Evolutionary conservation across 2,329 filamentous ascomycete genomes (phyloP).

Genomic region (Leptographium wingfieldii): DNA sequence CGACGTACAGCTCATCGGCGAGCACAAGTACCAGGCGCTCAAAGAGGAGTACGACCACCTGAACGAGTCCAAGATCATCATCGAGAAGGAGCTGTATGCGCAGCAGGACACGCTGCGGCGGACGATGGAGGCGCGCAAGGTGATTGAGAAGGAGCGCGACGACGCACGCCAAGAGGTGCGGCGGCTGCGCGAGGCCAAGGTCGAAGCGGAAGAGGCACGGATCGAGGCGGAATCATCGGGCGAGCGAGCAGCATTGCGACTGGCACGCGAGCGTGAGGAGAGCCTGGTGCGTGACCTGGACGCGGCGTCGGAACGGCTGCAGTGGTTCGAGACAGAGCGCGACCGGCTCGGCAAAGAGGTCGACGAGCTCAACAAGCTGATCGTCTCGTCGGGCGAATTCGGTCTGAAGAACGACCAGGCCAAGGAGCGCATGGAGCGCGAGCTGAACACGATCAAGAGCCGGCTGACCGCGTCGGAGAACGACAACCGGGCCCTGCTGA

Average conservation of each 20-base stretch:
- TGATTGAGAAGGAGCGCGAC: conserved; percentile 77
- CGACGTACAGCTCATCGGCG: conserved; percentile 79
- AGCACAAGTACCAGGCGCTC: conserved; percentile 74
- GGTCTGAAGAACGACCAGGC: conserved; percentile 83
- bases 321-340: conserved; percentile 70
- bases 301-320: conserved; percentile 60
- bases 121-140: conserved; percentile 66
- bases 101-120: conserved; percentile 86
- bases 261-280: conserved; percentile 69
- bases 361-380: conserved; percentile 74
- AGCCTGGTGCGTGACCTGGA: conserved; percentile 71
- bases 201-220: conserved; percentile 74
- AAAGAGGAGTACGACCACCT: conserved; percentile 76
- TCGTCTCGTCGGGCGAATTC: conserved; percentile 80
- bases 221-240: conserved; percentile 69
- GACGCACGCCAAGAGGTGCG: conserved; percentile 80
- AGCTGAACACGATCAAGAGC: conserved; percentile 82
- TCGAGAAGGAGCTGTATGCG: conserved; percentile 94
- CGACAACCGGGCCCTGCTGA: conserved; percentile 86
- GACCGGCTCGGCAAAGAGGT: conserved; percentile 65
- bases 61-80: conserved; percentile 90
- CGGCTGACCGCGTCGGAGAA: conserved; percentile 87
- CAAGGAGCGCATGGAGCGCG: conserved; percentile 84
- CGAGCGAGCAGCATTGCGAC: conserved; percentile 64
- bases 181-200: conserved; percentile 68